These are phyloP conservation scores for Fusarium annulatum DNA, from an alignment of 2,329 filamentous ascomycete species.

Conservation along the genomic window DNA sequence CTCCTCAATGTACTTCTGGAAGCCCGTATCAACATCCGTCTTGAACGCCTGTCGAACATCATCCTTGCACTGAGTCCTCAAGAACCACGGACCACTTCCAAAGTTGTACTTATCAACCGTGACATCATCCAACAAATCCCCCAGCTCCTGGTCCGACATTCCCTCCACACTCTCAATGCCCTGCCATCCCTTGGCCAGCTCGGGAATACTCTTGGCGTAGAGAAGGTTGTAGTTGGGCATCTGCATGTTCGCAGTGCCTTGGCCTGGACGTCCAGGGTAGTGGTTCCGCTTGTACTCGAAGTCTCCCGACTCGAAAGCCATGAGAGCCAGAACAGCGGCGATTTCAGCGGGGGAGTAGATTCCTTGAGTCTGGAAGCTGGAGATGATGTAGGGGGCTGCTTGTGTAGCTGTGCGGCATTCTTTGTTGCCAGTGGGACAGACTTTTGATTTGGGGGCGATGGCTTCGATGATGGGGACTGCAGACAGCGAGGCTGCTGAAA, in stretches of 20 bases:
- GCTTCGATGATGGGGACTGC: conserved; percentile 56
- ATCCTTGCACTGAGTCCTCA: conserved; percentile 56
- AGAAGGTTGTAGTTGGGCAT: conserved; percentile 56
- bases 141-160: conserved; percentile 48
- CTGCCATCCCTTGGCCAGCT: conserved; percentile 50
- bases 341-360: conserved; percentile 68
- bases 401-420: conserved; percentile 75
- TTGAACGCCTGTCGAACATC: conserved; percentile 50
- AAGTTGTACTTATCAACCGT: conserved; percentile 64
- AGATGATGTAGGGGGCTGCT: conserved; percentile 67
- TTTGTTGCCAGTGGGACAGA: conserved; percentile 61
- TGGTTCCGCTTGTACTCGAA: conserved; percentile 80
- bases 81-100: conserved; percentile 63
- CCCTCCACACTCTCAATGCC: conserved; percentile 44
- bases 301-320: conserved; percentile 76
- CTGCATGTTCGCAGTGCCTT: conserved; percentile 75
- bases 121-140: conserved; percentile 58
- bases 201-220: conserved; percentile 60
- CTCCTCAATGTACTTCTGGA: conserved; percentile 55
- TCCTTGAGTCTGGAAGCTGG: conserved; percentile 67
- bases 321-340: conserved; percentile 76
- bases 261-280: conserved; percentile 66
- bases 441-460: conserved; percentile 67
- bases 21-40: conserved; percentile 55
- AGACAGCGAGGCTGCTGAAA: conserved; percentile 34